Evolutionary conservation across 208 protist species (phyloP).

Genomic region (Wallacemonas rigidus): DNA sequence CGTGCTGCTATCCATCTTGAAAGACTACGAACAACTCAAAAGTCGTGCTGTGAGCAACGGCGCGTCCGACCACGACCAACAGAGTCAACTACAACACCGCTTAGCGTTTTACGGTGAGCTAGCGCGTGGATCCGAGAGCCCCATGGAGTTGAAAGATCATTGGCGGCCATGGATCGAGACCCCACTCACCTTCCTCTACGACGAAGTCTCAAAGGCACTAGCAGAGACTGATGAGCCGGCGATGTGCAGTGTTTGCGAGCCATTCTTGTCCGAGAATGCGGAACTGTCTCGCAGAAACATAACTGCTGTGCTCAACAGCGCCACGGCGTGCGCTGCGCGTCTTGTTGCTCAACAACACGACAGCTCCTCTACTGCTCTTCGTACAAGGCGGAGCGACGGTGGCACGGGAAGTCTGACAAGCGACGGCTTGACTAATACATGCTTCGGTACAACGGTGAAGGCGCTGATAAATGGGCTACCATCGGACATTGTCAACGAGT

Average conservation of each 20-base stretch:
- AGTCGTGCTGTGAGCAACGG: conserved; percentile 15
- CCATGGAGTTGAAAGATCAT: background rate
- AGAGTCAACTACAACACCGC: background rate
- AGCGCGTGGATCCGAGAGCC: background rate
- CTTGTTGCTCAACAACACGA: background rate
- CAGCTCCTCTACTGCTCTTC: background rate
- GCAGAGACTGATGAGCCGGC: background rate
- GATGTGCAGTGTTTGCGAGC: background rate
- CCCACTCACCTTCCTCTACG: conserved; percentile 8
- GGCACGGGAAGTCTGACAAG: background rate
- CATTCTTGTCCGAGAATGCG: conserved; percentile 1
- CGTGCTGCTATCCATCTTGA: conserved; percentile 46
- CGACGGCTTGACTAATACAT: background rate
- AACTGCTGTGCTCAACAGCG: background rate
- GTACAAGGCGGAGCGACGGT: background rate
- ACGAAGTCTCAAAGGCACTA: conserved; percentile 12
- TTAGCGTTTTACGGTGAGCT: conserved; percentile 1
- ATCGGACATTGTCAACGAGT: conserved; percentile 3
- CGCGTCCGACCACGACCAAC: background rate
- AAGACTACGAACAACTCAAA: conserved; percentile 54
- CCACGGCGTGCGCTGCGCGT: conserved; percentile 1
- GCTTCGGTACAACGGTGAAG: background rate
- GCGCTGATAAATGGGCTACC: conserved; percentile 2
- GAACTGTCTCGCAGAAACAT: conserved; percentile 9
- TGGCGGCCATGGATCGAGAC: conserved; percentile 15